Base-by-base conservation (phyloP, 768 basidiomycete genomes). In the Pleurotus cornucopiae region DNA sequence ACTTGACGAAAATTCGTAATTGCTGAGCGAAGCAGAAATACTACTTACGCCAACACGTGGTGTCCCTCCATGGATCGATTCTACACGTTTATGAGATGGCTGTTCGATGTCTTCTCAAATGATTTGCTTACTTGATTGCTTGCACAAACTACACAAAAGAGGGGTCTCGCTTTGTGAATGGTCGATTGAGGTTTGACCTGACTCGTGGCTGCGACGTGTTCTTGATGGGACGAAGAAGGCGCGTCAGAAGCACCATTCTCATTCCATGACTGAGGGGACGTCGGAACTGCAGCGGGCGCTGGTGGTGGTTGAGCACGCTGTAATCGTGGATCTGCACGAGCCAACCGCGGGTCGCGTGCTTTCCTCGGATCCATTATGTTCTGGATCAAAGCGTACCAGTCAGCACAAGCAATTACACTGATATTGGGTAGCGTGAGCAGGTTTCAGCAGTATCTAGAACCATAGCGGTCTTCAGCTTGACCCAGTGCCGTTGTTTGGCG, bases 51-150 rank as follows among this genome's bases (percentile, higher is more conserved):
- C 52, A 98, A 71, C 12, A 95, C 92, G 65, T 84, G 81, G 66
- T 99, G 97, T 0, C 93, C 97, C 73, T 98, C 97, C 97, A 99
- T 99, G 1, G 94, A 96, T 47, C 95, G 87, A 67, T 97, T 97
- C 94, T 97, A 55, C 46, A 63, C 62, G 39, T 65, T 60, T 57
- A 56, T 57, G 47, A n/a, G 48, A 49, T 43, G 55, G 20, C 53
- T 46, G 20, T 48, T 45, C 18, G 9, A 46, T 26, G 7, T 44
- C 21, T 25, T 49, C n/a, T 47, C 46, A 49, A 60, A 41, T 57
- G 23, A 56, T 44, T 40, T 23, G 73, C 83, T 58, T 69, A 91
- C 95, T 76, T 98, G 93, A 67, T 99, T 99, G 66, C 94, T 98
- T n/a, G 97, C 96, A 67, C 97, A 99, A 30, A 98, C 97, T 6